Evolutionary conservation across 441 rosid species (phyloP), one percentile per base, ranked within the genome.

Genomic region (Gossypium laxum): DNA sequence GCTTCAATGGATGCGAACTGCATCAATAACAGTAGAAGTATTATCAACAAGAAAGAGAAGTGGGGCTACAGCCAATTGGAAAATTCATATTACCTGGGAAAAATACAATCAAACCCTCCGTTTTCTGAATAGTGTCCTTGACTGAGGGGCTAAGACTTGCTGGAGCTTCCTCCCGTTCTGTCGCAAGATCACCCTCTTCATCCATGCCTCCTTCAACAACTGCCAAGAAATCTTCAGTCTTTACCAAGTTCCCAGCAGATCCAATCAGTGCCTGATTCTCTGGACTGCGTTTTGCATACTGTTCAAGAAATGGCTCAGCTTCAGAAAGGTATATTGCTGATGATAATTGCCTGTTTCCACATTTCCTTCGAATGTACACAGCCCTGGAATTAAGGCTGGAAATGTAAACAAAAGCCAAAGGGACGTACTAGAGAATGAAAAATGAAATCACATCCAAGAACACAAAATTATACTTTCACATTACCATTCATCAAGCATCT

Each of bases 401-500:
- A 58, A 41, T 10, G 14, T 38, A 60, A 19, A 61, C 22, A 21
- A 67, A 41, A 18, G 51, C 18, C 8, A 52, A 56, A 69, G 47
- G n/a, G 22, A 4, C 30, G 26, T 11, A 28, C 10, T 4, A 14
- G 4, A 26, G 15, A 26, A 62, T 34, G 50, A 64, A 19, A n/a
- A 22, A 62, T 19, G 54, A 64, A 67, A 54, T 54, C 18, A 66
- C 65, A 57, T 75, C n/a, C 21, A 59, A 69, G 19, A 45, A 51
- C 55, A 32, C 26, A 55, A 77, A 76, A 78, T 54, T 60, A 54
- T 59, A n/a, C 52, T 70, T 71, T 47, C 64, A 72, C 14, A 56
- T 26, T 83, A 92, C 99, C 99, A 94, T 86, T 94, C 99, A 85
- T 90, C 98, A 59, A 94, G 91, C 96, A 94, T 82, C 87, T 88